Evolutionary conservation across 83 land plant genomes (phyloP), one percentile per base, ranked within the genome.

Genomic region (Larix sibirica): DNA sequence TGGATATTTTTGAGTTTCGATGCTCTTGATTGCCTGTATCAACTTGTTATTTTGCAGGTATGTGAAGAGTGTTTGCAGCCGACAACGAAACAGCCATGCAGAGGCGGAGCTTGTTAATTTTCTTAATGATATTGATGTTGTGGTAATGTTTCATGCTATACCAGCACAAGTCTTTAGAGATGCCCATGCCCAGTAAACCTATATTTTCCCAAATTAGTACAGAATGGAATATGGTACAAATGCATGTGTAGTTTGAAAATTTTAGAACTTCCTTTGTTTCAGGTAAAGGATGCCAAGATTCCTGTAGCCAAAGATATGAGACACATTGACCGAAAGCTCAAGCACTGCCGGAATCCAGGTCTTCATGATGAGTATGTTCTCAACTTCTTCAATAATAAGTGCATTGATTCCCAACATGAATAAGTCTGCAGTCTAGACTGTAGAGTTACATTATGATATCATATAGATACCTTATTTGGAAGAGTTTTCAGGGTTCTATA

Each of bases 301-400:
- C 91, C 90, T 4, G 74, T 86, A 28, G 82, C 88, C 50, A 87
- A 88, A 71, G 93, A 93, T 38, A 82, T 93, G 88, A 87, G 82
- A 85, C 93, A 87, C 68, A 89, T 93, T 68, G 91, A 91, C 17
- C 77, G 91, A 56, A 93, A 93, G 77, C 86, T 93, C 62, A 93
- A 87, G 70, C 85, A 83, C n/a, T 93, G 93, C 81, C 78, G 71
- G 86, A 90, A 90, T 79, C 88, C 86, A 28, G 83, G 92, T 74
- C 87, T 92, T 42, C 87, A 87, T 50, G 95, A 93, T 61, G 88
- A 93, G 91, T 93, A 87, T 4, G 68, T 77, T 23, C 21, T 31
- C 44, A 69, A 81, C 31, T 62, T 68, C 24, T 62, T 77, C 5
- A 50, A 65, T 77, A 31, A 38, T 33, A 79, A 9, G 9, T 18